phyloP scores from a whole-genome alignment of 129 eudicot species.

The Flaveria robusta region DNA sequence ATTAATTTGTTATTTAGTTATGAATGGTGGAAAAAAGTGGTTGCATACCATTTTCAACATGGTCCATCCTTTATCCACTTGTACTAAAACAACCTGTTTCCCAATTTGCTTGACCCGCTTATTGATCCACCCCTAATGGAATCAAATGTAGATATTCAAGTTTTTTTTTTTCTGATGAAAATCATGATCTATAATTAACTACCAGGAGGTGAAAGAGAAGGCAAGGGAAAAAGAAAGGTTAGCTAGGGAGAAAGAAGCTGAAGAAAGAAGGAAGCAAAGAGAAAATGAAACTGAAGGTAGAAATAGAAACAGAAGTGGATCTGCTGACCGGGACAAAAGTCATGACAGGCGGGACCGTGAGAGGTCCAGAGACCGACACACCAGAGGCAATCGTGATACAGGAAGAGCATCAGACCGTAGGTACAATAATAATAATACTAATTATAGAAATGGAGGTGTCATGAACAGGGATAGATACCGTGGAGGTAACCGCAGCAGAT shows the following conservation, averaged over 20 bases:
- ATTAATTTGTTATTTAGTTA: background rate
- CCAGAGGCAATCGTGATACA: slow-evolving; percentile 50
- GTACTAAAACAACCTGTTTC: background rate
- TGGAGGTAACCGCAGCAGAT: slow-evolving; percentile 72
- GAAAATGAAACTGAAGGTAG: slow-evolving; percentile 69
- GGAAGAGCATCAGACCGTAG: slow-evolving; percentile 62
- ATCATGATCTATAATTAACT: background rate
- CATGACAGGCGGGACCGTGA: slow-evolving; percentile 58
- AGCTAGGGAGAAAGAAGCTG: slow-evolving; percentile 86
- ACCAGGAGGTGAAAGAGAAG: slow-evolving; percentile 90
- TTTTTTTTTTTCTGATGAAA: background rate
- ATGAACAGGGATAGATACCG: slow-evolving; percentile 73
- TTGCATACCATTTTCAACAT: background rate
- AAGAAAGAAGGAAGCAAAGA: slow-evolving; percentile 73
- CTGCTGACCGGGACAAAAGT: slow-evolving; percentile 49
- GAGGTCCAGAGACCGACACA: slow-evolving; percentile 63
- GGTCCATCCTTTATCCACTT: background rate
- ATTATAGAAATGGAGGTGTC: slow-evolving; percentile 71
- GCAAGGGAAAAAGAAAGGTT: slow-evolving; percentile 84
- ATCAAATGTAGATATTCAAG: background rate
- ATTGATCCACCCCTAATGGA: background rate
- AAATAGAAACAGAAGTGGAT: slow-evolving; percentile 53
- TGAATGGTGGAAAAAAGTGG: background rate
- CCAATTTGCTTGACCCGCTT: background rate
- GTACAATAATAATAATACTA: slow-evolving; percentile 38